These are phyloP conservation scores for Phytophthora pisi DNA, from an alignment of 352 stramenopile species.

Conservation along the genomic window DNA sequence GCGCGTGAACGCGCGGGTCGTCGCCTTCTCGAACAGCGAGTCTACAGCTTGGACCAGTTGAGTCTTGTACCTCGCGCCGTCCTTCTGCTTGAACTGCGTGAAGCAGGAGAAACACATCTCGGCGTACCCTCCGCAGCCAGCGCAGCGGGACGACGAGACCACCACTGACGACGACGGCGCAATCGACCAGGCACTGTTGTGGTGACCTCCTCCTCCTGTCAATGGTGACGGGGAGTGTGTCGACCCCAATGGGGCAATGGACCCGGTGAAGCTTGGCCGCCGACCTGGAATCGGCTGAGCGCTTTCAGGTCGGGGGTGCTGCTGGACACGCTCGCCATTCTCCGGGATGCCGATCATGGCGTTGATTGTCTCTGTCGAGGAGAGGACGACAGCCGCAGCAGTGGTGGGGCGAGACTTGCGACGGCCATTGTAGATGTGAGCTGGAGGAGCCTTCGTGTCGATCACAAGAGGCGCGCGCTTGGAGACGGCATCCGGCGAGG, in stretches of 20 bases:
- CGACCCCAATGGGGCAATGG: slow-evolving; percentile 24
- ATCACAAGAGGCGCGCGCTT: not conserved
- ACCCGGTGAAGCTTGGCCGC: not conserved
- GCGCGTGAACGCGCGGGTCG: slow-evolving; percentile 58
- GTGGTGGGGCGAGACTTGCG: slow-evolving; percentile 45
- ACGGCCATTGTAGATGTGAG: slow-evolving; percentile 5
- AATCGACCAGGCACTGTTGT: slow-evolving; percentile 9
- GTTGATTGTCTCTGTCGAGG: slow-evolving; percentile 42
- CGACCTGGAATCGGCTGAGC: slow-evolving; percentile 15
- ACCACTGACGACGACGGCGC: slow-evolving; percentile 2
- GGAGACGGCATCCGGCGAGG: slow-evolving; percentile 12
- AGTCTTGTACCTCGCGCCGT: slow-evolving; percentile 70
- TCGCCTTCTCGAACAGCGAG: slow-evolving; percentile 66
- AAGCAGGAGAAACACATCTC: slow-evolving; percentile 80
- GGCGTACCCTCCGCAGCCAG: slow-evolving; percentile 62
- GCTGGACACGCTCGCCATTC: slow-evolving; percentile 16
- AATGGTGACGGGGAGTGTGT: slow-evolving; percentile 7
- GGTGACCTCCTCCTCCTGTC: not conserved
- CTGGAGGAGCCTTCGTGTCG: slow-evolving; percentile 5
- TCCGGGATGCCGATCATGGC: slow-evolving; percentile 32
- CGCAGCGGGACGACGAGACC: slow-evolving; percentile 45
- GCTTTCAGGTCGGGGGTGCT: slow-evolving; percentile 21
- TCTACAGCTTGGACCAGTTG: slow-evolving; percentile 67
- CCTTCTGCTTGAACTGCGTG: slow-evolving; percentile 63
- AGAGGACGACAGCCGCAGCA: slow-evolving; percentile 24